Evolutionary conservation across 192 early-diverging fungal genomes (phyloP).

Genomic region (Linnemannia elongata): DNA sequence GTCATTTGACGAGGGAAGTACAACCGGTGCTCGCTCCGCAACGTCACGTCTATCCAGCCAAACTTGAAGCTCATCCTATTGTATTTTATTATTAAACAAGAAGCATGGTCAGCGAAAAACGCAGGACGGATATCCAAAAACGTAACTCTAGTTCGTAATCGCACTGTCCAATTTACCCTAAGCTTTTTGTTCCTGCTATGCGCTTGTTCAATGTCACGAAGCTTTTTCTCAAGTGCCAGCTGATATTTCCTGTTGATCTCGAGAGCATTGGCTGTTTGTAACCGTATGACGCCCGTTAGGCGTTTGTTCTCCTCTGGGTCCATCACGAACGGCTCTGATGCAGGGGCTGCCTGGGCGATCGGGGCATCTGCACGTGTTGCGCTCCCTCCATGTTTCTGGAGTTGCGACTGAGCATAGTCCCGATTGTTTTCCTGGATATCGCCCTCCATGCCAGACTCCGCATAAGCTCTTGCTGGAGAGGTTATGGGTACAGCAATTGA

Average conservation of each 20-base stretch:
- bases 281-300: conserved; percentile 15
- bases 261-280: conserved; percentile 47
- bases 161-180: conserved; percentile 42
- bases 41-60: conserved; percentile 12
- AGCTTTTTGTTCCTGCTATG: conserved; percentile 61
- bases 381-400: not conserved
- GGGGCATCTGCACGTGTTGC: not conserved
- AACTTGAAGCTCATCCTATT: conserved; percentile 15
- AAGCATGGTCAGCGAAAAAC: not conserved
- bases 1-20: not conserved
- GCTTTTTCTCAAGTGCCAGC: conserved; percentile 52
- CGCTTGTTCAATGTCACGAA: conserved; percentile 64
- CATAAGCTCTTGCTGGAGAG: not conserved
- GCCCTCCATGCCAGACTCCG: not conserved
- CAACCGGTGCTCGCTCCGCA: conserved; percentile 14
- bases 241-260: conserved; percentile 64
- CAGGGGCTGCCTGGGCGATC: not conserved
- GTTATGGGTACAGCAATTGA: not conserved
- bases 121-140: not conserved
- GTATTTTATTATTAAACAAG: not conserved
- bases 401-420: not conserved
- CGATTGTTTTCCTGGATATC: not conserved
- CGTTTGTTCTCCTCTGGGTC: not conserved
- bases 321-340: not conserved
- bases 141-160: not conserved